These are phyloP conservation scores for Sporobolus alterniflorus DNA, from an alignment of 202 grass and related monocot genomes.

Conservation along the genomic window DNA sequence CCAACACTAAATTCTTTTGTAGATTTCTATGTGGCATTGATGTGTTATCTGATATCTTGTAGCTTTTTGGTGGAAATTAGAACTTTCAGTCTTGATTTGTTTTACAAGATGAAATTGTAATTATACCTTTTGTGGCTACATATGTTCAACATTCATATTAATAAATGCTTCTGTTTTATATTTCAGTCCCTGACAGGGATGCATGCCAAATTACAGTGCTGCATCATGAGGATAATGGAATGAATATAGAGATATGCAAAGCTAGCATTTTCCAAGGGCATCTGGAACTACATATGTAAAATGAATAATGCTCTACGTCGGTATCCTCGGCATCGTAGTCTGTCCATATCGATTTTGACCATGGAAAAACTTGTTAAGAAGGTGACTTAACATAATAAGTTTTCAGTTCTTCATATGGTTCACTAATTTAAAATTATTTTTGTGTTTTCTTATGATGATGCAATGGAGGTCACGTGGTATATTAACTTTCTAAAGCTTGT, in stretches of 20 bases:
- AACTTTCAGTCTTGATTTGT: background rate
- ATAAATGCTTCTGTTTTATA: conserved; percentile 9
- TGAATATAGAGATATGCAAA: conserved; percentile 96
- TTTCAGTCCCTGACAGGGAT: conserved; percentile 79
- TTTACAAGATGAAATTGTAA: conserved; percentile 1
- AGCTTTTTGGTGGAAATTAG: background rate
- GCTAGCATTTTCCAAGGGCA: conserved; percentile 90
- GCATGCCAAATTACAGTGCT: conserved; percentile 85
- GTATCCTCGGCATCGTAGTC: conserved; percentile 49
- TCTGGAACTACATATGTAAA: conserved; percentile 91
- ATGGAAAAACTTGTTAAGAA: conserved; percentile 74
- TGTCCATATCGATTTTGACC: conserved; percentile 59
- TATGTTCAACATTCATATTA: background rate
- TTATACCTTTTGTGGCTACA: background rate
- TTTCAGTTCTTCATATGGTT: background rate
- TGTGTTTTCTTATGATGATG: background rate
- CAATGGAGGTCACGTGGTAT: background rate
- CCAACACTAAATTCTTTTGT: background rate
- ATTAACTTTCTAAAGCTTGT: background rate
- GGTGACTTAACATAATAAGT: conserved; percentile 36
- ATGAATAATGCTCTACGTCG: conserved; percentile 85
- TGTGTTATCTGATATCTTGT: background rate
- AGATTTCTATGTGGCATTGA: background rate
- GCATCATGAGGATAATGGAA: conserved; percentile 89
- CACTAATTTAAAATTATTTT: background rate